A percentile compares a stretch with the other conserved stretches of the same genome.
Conservation (phyloP, 1,284 basidiomycete genomes). For the Tylopilus sp. region DNA sequence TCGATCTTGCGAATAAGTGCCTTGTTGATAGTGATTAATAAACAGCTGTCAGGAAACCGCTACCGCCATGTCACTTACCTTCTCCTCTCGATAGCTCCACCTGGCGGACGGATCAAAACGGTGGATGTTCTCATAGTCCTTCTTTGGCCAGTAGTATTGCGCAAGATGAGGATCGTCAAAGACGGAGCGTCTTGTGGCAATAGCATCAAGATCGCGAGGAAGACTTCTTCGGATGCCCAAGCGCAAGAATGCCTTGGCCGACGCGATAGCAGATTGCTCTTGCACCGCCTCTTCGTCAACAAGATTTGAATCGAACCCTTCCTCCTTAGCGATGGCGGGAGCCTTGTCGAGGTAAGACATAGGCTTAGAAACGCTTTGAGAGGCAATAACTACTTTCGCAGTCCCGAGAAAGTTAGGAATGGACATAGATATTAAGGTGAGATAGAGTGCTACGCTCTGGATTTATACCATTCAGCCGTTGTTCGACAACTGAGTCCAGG, state of each 20-base stretch:
- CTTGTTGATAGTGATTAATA: constrained; percentile 1
- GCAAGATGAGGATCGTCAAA: constrained; percentile 66
- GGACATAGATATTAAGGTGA: background rate
- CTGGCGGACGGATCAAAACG: constrained; percentile 73
- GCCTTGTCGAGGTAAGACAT: background rate
- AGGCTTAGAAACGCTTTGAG: background rate
- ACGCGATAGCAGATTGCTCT: background rate
- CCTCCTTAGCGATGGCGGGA: background rate
- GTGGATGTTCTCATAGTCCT: constrained; percentile 70
- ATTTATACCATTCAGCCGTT: background rate
- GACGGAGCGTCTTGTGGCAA: constrained; percentile 55
- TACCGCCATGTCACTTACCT: constrained; percentile 43
- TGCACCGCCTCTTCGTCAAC: constrained; percentile 14
- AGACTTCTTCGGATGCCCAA: constrained; percentile 3
- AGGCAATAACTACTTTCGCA: background rate
- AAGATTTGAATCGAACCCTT: background rate
- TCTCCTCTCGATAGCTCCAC: constrained; percentile 79
- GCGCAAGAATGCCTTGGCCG: background rate
- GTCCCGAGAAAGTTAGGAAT: background rate
- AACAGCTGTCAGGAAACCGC: background rate
- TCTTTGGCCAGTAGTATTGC: constrained; percentile 65
- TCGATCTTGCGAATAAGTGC: constrained; percentile 59
- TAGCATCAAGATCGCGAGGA: constrained; percentile 6
- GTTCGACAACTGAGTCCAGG: too few relatives aligned
- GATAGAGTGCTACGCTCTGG: too few relatives aligned